These are phyloP conservation scores for Trypanosoma vivax DNA, from an alignment of 208 protist species.

Conservation along the genomic window DNA sequence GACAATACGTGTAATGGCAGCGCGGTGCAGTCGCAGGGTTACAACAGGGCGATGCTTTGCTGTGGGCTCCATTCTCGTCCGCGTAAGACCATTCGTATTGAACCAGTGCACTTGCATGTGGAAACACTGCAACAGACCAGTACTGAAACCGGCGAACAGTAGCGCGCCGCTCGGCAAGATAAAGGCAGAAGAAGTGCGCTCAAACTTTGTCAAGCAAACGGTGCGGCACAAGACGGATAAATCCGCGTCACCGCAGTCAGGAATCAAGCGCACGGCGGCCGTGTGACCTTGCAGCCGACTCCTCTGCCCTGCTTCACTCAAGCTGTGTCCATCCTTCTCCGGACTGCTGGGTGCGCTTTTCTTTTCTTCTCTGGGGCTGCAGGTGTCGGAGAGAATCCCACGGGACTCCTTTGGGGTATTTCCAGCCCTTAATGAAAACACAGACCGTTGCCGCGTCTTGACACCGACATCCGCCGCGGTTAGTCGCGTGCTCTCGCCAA, in stretches of 20 bases:
- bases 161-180: constrained; percentile 26
- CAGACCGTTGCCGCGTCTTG: too few species aligned
- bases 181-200: constrained; percentile 11
- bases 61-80: constrained; percentile 60
- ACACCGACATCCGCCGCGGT: too few species aligned
- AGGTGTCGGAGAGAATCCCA: too few species aligned
- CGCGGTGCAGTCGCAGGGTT: constrained; percentile 33
- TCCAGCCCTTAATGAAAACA: too few species aligned
- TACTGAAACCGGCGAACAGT: constrained; percentile 69
- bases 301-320: too few species aligned
- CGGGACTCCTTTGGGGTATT: too few species aligned
- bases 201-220: constrained; percentile 35
- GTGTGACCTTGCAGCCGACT: too few species aligned
- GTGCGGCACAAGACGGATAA: constrained; percentile 60
- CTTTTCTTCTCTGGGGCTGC: too few species aligned
- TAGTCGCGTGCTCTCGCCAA: too few species aligned
- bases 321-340: too few species aligned
- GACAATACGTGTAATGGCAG: constrained; percentile 46
- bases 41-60: constrained; percentile 38
- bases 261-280: too few species aligned
- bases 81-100: constrained; percentile 30
- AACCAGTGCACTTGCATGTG: constrained; percentile 62
- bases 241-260: neutral
- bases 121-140: constrained; percentile 67
- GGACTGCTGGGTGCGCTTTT: too few species aligned